phyloP scores from a whole-genome alignment of 139 green algal species.

The Coelastrella sp. region DNA sequence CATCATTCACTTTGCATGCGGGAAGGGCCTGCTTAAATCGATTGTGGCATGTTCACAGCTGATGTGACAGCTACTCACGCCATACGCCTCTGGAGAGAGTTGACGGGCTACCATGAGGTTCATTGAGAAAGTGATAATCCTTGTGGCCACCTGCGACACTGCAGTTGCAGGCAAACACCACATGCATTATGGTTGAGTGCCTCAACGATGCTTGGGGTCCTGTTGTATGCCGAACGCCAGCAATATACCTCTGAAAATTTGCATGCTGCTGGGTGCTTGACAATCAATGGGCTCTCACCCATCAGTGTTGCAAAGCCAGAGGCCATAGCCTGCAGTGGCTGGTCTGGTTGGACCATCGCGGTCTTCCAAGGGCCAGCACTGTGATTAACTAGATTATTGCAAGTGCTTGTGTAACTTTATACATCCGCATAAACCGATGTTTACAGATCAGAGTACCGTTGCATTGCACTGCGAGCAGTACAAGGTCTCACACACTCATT shows the following conservation, averaged over 20 bases:
- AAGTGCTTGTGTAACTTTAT: no score
- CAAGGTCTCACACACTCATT: no score
- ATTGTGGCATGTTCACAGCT: no score
- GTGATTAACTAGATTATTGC: no score
- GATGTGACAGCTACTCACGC: conserved; percentile 62
- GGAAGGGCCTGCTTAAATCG: no score
- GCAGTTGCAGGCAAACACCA: conserved; percentile 23
- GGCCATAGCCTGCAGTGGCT: conserved; percentile 40
- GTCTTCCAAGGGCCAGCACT: background rate
- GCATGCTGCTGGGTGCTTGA: background rate
- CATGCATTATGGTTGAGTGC: background rate
- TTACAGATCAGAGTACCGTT: no score
- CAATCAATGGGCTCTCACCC: conserved; percentile 2
- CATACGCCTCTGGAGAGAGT: conserved; percentile 84
- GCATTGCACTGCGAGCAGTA: no score
- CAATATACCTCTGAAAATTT: background rate
- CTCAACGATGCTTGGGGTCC: no score
- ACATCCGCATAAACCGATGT: no score
- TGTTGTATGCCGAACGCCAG: background rate
- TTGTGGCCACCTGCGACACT: conserved; percentile 86
- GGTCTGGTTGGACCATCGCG: conserved; percentile 15
- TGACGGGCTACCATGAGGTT: conserved; percentile 83
- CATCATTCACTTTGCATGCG: background rate
- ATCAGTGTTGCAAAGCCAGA: conserved; percentile 42
- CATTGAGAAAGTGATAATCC: conserved; percentile 86